Percentiles rank a stretch among this genome's conserved stretches.
Evolutionary conservation across 176 grass and related monocot genomes (phyloP).

Genomic region (Zea mays): Zm-B73-REFERENCE-NAM-5.0 NC_050096.1:212564501-212565000

Average conservation of each 20-base stretch:
- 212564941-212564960: neutral
- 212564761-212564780: too few relatives aligned
- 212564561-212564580: too few relatives aligned
- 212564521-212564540: neutral
- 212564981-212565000: neutral
- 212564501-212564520: neutral
- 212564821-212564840: neutral
- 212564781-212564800: too few relatives aligned
- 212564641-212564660: constrained; percentile 15
- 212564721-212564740: too few relatives aligned
- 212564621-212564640: constrained; percentile 51
- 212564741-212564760: too few relatives aligned
- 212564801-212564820: too few relatives aligned
- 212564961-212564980: constrained; percentile 2
- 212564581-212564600: neutral
- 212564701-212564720: too few relatives aligned
- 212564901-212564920: neutral
- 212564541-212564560: neutral
- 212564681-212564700: too few relatives aligned
- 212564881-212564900: neutral
- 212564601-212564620: constrained; percentile 40
- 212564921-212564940: neutral
- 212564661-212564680: too few relatives aligned
- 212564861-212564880: neutral
- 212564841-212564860: neutral